Evolutionary conservation across 805 yeast species (phyloP), one percentile per base, ranked within the genome.

Genomic region (Tetrapisispora taiwanensis): DNA sequence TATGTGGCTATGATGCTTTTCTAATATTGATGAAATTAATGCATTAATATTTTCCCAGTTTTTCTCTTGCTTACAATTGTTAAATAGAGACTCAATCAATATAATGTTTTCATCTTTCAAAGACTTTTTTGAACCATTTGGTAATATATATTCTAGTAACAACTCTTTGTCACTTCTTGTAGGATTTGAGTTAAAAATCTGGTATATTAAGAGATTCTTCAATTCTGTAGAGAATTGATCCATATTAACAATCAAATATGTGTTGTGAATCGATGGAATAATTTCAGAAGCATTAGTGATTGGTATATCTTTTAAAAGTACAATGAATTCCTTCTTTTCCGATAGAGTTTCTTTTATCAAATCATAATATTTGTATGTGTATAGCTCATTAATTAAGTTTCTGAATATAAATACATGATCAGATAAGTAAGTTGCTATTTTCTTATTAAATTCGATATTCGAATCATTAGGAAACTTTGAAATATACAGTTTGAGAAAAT

Each of bases 401-500:
- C 13, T n/a, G 14, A 31, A 30, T 10, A 24, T 10, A n/a, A 7
- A 2, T 30, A n/a, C 36, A 19, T 31, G 28, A 3, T n/a, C n/a
- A 19, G 6, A 10, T 7, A 39, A 14, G 22, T 30, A 22, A 39
- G 7, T 3, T 13, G 19, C 3, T 20, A 19, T 41, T 30, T 13
- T 33, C 28, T 18, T 30, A 26, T 13, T 41, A 36, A 27, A 12
- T 18, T 3, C n/a, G 3, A 4, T 10, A 3, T 32, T 34, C 2
- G 10, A 20, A n/a, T 31, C 17, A 10, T 41, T 30, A 2, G 44
- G 30, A 24, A 30, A 30, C 32, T 42, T 43, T 18, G 38, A 30
- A 8, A 46, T 36, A 27, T 46, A 49, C 10, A 17, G 36, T 30
- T 44, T 44, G 17, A 50, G 37, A 27, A 54, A 53, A 27, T 37